Percentiles rank a stretch among this genome's conserved stretches.
Evolutionary conservation across 1,284 basidiomycete genomes (phyloP).

Genomic region (Cryptococcus sp.): DNA sequence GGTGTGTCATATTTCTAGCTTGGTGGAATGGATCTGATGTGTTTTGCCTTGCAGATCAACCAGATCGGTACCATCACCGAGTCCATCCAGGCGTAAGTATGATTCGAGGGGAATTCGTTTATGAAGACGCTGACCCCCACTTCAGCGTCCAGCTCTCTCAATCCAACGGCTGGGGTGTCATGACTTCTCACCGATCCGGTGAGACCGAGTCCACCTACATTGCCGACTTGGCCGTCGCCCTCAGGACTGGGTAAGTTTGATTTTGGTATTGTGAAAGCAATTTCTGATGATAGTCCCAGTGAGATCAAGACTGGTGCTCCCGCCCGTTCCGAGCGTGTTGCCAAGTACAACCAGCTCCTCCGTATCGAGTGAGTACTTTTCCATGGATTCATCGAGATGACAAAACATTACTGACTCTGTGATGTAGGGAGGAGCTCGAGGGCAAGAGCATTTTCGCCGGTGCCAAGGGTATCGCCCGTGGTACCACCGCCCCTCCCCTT

Average conservation of each 20-base stretch:
- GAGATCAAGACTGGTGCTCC: constrained; percentile 99
- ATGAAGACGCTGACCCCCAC: neutral
- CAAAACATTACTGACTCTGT: constrained; percentile 4
- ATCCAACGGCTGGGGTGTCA: constrained; percentile 97
- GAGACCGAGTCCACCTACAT: constrained; percentile 97
- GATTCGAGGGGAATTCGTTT: neutral
- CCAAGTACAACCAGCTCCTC: constrained; percentile 81
- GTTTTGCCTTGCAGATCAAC: constrained; percentile 64
- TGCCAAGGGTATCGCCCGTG: constrained; percentile 75
- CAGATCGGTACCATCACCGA: constrained; percentile 99
- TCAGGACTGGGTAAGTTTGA: constrained; percentile 60
- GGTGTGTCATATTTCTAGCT: constrained; percentile 54
- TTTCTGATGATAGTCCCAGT: constrained; percentile 55
- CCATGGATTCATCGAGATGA: neutral
- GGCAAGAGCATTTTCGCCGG: constrained; percentile 70
- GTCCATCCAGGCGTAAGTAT: constrained; percentile 63
- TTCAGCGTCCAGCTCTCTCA: constrained; percentile 89
- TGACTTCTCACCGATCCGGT: constrained; percentile 98
- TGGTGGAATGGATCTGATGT: neutral
- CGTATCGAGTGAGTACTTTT: constrained; percentile 74
- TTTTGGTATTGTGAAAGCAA: neutral
- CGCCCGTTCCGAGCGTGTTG: constrained; percentile 87
- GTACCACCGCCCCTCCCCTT: constrained; percentile 69
- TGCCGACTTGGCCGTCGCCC: constrained; percentile 93
- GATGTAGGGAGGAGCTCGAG: constrained; percentile 70